Evolutionary conservation across 306 rosid species (phyloP).

Genomic region (Dicorynia guianensis): DNA sequence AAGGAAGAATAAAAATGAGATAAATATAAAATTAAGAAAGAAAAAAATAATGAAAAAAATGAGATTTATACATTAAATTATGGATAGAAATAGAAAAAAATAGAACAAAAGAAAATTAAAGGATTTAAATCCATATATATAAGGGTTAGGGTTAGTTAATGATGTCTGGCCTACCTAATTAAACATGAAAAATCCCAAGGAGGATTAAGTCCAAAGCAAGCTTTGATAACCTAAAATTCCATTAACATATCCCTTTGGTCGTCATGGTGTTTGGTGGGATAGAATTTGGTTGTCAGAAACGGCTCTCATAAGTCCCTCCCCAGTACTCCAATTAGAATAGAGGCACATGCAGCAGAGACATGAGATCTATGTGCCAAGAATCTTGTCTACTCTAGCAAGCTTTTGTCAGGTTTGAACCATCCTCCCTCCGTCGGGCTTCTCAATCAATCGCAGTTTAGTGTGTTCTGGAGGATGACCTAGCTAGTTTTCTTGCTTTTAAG

Average conservation of each 20-base stretch:
- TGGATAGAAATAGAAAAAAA: too few relatives aligned
- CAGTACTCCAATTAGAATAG: slow-evolving; percentile 25
- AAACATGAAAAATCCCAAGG: slow-evolving; percentile 15
- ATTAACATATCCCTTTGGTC: slow-evolving; percentile 8
- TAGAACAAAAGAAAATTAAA: too few relatives aligned
- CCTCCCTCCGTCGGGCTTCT: slow-evolving; percentile 23
- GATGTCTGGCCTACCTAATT: too few relatives aligned
- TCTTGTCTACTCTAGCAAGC: slow-evolving; percentile 36
- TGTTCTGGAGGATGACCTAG: slow-evolving; percentile 6
- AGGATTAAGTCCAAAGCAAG: neutral
- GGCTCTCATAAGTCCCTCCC: neutral
- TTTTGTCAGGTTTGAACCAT: slow-evolving; percentile 45
- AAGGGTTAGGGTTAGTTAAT: too few relatives aligned
- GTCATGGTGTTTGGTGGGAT: slow-evolving; percentile 29
- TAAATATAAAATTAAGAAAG: too few relatives aligned
- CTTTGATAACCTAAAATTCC: slow-evolving; percentile 38
- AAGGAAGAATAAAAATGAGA: too few relatives aligned
- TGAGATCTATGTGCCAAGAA: slow-evolving; percentile 37
- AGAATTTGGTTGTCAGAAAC: slow-evolving; percentile 24
- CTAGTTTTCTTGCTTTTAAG: slow-evolving; percentile 34
- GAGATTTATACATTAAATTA: too few relatives aligned
- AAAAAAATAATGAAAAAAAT: too few relatives aligned
- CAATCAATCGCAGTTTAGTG: slow-evolving; percentile 33
- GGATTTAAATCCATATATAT: too few relatives aligned
- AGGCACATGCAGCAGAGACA: slow-evolving; percentile 17